Evolutionary conservation across 2,329 filamentous ascomycete species (phyloP), one percentile per base, ranked within the genome.

Genomic region (Colletotrichum liaoningense): DNA sequence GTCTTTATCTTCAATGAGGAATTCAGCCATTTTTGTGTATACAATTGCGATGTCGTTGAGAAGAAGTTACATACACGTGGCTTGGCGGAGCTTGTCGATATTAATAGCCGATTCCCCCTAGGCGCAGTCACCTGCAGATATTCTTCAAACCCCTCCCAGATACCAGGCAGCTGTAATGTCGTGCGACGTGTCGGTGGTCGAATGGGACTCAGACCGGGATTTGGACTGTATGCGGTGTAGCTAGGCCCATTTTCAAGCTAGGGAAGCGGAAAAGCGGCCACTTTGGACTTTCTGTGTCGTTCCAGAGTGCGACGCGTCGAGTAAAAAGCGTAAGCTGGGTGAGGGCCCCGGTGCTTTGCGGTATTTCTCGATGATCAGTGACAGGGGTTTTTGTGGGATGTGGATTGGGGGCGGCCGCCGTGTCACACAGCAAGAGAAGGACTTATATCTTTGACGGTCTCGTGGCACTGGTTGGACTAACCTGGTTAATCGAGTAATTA

Each of bases 1-100:
- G 55, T 85, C 82, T 11, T 82, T 79, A 72, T 88, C 84, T 55
- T 83, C 78, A 59, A 89, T 88, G 1, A 78, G 76, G 42, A 89
- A 83, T 75, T 84, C 84, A 9, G 84, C 77, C 85, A 87, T 87
- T 19, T 49, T 49, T 52, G 56, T 80, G 3, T 4, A 38, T 0
- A 4, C 8, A 6, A 14, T 1, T n/a, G 24, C 22, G n/a, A 24
- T 35, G 49, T n/a, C 19, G 35, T 12, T 5, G 49, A n/a, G 30
- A 38, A 14, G 11, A 5, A 16, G 22, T 28, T 24, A 22, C n/a
- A 55, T 22, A 26, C 35, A 6, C 11, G 19, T 24, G 8, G 24
- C 30, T 35, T 35, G 62, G 62, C 28, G 26, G 35, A 4, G 12
- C n/a, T 55, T 55, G 24, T 19, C n/a, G 5, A 8, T 54, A 55